These are phyloP conservation scores for Solanum hybrid DNA, from an alignment of 305 asterid species.

Conservation along the genomic window DNA sequence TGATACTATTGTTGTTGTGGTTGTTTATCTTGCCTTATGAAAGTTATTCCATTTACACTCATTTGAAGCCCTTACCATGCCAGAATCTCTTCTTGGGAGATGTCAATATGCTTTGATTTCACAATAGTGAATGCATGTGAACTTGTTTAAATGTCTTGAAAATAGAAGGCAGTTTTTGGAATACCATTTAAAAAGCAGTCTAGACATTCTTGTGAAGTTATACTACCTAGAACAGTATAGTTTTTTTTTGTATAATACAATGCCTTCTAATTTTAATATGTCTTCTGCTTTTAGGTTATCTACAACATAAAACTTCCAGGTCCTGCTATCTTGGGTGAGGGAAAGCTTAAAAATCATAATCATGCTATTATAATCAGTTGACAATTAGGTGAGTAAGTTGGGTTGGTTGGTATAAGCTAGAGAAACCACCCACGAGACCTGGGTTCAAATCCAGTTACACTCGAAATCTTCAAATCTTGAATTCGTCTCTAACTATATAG, in stretches of 20 bases:
- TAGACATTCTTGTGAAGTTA: not conserved
- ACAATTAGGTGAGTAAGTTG: too few relatives aligned
- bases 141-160: not conserved
- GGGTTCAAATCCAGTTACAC: too few relatives aligned
- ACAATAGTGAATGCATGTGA: not conserved
- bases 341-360: conserved; percentile 93
- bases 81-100: not conserved
- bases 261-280: not conserved
- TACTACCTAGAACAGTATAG: not conserved
- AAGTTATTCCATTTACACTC: not conserved
- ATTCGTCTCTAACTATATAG: too few relatives aligned
- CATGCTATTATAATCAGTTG: conserved; percentile 80
- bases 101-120: not conserved
- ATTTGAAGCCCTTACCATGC: not conserved
- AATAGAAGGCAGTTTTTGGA: not conserved
- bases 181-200: not conserved
- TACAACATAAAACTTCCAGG: conserved; percentile 96
- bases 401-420: too few relatives aligned
- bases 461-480: too few relatives aligned
- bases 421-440: too few relatives aligned
- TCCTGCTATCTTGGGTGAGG: conserved; percentile 89
- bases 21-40: not conserved
- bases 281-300: conserved; percentile 41
- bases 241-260: not conserved
- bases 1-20: not conserved